Percentiles rank a stretch among this genome's conserved stretches.
Conservation (phyloP, 2,329 filamentous ascomycete genomes). For the Diaporthe citriasiana region DNA sequence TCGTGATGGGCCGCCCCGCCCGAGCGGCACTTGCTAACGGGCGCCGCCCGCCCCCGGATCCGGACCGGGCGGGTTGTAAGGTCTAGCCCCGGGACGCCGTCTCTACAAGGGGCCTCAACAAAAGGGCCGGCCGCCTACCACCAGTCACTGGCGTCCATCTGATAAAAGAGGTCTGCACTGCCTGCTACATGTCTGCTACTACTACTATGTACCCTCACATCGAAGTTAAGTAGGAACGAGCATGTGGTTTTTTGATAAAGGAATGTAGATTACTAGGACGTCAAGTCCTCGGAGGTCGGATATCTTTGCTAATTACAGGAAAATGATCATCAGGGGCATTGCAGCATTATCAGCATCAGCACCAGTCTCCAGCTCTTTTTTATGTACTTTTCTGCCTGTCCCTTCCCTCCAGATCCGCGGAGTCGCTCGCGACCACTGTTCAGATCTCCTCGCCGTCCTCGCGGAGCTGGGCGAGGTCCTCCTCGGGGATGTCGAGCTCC, state of each 20-base stretch:
- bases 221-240: background rate
- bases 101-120: background rate
- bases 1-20: conserved; percentile 10
- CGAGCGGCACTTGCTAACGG: conserved; percentile 8
- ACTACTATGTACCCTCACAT: background rate
- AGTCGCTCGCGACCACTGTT: conserved; percentile 12
- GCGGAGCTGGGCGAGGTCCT: conserved; percentile 45
- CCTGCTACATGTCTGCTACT: too few species aligned
- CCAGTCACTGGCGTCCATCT: background rate
- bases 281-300: conserved; percentile 36
- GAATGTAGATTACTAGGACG: conserved; percentile 30
- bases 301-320: conserved; percentile 34
- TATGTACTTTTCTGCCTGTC: background rate
- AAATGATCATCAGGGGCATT: conserved; percentile 32
- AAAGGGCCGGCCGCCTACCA: background rate
- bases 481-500: conserved; percentile 36
- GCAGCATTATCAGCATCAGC: conserved; percentile 35
- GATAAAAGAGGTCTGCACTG: too few species aligned
- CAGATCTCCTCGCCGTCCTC: conserved; percentile 45
- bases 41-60: conserved; percentile 18
- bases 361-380: conserved; percentile 33
- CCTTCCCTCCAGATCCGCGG: conserved; percentile 4
- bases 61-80: background rate
- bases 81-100: background rate
- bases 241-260: conserved; percentile 14